Base-by-base conservation (phyloP, 2,329 filamentous ascomycete species). In the Fusarium ramigenum region DNA sequence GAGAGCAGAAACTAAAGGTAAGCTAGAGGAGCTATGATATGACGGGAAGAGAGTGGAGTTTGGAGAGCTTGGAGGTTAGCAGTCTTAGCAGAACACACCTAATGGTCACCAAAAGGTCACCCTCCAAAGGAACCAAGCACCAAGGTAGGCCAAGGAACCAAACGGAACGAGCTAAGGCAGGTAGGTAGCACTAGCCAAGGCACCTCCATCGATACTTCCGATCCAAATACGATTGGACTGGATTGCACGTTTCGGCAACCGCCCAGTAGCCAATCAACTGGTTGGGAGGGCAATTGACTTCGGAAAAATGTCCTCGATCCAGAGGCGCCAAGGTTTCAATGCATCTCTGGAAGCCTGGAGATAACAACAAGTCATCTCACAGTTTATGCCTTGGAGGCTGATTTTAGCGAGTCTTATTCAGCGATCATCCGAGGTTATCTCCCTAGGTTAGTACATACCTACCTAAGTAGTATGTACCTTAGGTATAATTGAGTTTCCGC, bases 271-370 rank as follows among this genome's bases (percentile, higher is more conserved):
- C 66, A 69, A 69, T 69, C 36, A 64, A 52, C 18, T 32, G 16
- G 32, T n/a, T 11, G 25, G 46, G 25, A 37, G 50, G 25, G 32
- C 52, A 59, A 69, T 69, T 39, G 67, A 72, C 63, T 72, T 68
- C 60, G 66, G 72, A 50, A 58, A 66, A 66, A 72, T 72, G 56
- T 59, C 54, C 50, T 74, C 60, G 46, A 69, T 69, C 53, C 54
- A 68, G 67, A 59, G 63, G 63, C 70, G 71, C 67, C 67, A 74
- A 74, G 71, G 69, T 74, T 74, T 57, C 59, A 69, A 69, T 63
- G 49, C 52, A 52, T 49, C 52, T 56, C 56, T 32, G 43, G 43
- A 23, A 54, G 49, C 40, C 54, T 36, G 32, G 42, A 49, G 32
- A 49, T 68, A 61, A 63, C 28, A 69, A 68, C 57, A 68, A 63